Evolutionary conservation across 176 grass and related monocot species (phyloP), one percentile per base, ranked within the genome.

Genomic region (Olyra latifolia): DNA sequence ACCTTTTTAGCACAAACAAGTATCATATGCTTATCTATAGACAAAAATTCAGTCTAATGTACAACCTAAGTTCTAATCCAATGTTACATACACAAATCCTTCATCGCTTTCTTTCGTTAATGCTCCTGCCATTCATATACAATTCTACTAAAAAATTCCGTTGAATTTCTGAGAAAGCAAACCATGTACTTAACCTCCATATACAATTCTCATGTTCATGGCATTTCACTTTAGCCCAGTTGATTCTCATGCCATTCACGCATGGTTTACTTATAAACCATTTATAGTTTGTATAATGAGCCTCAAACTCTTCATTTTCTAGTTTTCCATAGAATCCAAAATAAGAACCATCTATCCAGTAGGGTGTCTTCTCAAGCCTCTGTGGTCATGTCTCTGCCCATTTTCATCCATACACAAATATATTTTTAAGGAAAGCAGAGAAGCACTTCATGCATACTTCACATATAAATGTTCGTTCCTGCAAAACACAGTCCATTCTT

Each of bases 201-300:
- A 99, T 15, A 95, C 78, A 35, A 93, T 90, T 91, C 97, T 91
- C 97, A 99, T 96, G 76, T 99, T 93, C 93, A 99, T 93, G 58
- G 91, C 92, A 90, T 93, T 99, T 91, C 45, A 99, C 90, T 85
- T 64, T 91, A 30, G 93, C 91, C 97, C 97, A 99, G 46, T 90
- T 73, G 24, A 99, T 96, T 80, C 93, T 93, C 88, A 99, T 89
- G 67, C 93, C 88, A 80, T 90, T 87, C 49, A 99, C 40, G 28
- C 96, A 99, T 2, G 97, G 93, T 69, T 99, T 93, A 67, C 82
- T 91, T 59, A 93, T 86, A 76, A 99, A 90, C 1, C 79, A 78
- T 87, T 99, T 99, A 90, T 93, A 99, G 65, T 93, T 82, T 62
- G 92, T 93, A 80, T 90, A 87, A 77, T 99, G 93, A 74, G 88